phyloP scores from a whole-genome alignment of 106 monocot genomes.

The Acanthochlamys bracteata region DNA sequence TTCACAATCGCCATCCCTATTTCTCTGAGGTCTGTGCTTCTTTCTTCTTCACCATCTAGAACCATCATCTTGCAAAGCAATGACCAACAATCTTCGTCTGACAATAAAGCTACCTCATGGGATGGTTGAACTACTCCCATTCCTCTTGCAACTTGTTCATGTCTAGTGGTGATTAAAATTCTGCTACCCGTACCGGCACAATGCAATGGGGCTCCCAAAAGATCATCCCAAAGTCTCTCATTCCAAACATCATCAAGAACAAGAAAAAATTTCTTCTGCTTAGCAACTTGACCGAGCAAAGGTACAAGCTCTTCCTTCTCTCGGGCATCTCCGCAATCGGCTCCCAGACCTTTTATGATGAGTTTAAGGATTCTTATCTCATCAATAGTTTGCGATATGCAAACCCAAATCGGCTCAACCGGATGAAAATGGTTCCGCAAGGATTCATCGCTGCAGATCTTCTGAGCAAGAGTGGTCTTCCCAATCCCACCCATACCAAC shows the following conservation, averaged over 20 bases:
- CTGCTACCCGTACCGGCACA: slow-evolving; percentile 9
- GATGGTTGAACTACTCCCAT: slow-evolving; percentile 21
- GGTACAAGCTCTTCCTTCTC: slow-evolving; percentile 10
- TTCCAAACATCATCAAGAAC: slow-evolving; percentile 50
- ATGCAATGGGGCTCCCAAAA: slow-evolving; percentile 21
- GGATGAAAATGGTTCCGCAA: slow-evolving; percentile 3
- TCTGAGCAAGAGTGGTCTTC: slow-evolving; percentile 36
- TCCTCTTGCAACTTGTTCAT: slow-evolving; percentile 13
- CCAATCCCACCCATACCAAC: slow-evolving; percentile 37
- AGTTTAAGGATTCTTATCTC: slow-evolving; percentile 16
- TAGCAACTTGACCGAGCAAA: slow-evolving; percentile 4
- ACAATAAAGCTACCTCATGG: slow-evolving; percentile 19
- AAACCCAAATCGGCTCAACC: slow-evolving; percentile 10
- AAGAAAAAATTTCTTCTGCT: slow-evolving; percentile 24
- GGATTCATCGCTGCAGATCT: slow-evolving; percentile 8
- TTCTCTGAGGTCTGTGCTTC: not conserved
- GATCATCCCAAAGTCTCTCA: slow-evolving; percentile 27
- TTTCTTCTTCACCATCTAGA: not conserved
- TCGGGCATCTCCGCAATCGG: slow-evolving; percentile 4
- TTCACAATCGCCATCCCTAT: slow-evolving; percentile 6
- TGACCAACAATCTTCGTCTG: slow-evolving; percentile 13
- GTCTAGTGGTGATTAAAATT: slow-evolving; percentile 37
- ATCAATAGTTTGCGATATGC: slow-evolving; percentile 13
- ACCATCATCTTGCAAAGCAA: slow-evolving; percentile 5
- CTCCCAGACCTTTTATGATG: slow-evolving; percentile 15